Evolutionary conservation across 2,329 filamentous ascomycete species (phyloP).

Genomic region (Ceratocystis eucalypticola): DNA sequence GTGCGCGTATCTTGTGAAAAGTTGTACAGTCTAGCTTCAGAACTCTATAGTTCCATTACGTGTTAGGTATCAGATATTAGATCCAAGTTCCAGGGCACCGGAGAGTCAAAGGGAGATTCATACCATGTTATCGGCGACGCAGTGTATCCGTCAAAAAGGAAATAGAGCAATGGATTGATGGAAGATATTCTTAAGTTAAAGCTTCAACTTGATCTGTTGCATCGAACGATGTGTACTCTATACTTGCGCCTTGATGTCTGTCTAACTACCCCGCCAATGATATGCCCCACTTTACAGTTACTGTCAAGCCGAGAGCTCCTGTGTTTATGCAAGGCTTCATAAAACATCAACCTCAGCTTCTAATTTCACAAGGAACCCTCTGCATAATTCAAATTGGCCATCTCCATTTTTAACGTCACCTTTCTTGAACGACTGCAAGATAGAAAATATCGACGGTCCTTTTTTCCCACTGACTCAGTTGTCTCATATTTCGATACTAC

Average conservation of each 20-base stretch:
- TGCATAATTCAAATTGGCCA: neutral
- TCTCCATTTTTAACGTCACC: neutral
- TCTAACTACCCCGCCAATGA: conserved; percentile 2
- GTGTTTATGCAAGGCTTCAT: neutral
- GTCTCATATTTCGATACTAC: neutral
- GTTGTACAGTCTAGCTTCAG: conserved; percentile 80
- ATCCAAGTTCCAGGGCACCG: neutral
- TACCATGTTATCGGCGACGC: neutral
- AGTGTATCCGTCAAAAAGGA: too few species aligned
- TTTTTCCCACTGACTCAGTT: neutral
- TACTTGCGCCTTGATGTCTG: neutral
- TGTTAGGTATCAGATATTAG: neutral
- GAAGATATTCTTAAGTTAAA: neutral
- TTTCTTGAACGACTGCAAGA: neutral
- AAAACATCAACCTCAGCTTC: neutral
- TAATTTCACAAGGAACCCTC: neutral
- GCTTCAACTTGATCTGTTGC: neutral
- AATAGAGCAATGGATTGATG: neutral
- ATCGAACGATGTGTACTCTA: neutral
- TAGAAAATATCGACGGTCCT: neutral
- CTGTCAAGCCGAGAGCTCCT: neutral
- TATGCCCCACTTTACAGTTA: conserved; percentile 9
- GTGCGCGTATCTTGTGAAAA: conserved; percentile 85
- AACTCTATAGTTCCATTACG: conserved; percentile 34
- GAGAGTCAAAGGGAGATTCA: neutral